These are phyloP conservation scores for Venturia pyrina DNA, from an alignment of 2,329 filamentous ascomycete genomes.

Conservation along the genomic window DNA sequence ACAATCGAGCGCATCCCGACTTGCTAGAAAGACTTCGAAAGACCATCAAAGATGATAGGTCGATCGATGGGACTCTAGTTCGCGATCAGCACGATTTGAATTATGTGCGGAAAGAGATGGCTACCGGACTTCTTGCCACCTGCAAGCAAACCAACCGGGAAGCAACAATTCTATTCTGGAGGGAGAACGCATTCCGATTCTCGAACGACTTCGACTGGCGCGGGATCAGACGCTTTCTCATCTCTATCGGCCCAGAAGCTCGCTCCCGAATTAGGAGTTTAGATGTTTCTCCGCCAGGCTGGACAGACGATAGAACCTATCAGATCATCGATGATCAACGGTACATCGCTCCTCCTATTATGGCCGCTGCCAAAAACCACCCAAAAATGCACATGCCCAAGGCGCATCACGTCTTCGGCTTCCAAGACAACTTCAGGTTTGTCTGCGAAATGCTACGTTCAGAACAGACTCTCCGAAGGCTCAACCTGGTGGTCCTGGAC, in stretches of 20 bases:
- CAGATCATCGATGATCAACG: background rate
- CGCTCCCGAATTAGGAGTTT: background rate
- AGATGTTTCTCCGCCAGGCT: background rate
- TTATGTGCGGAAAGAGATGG: slow-evolving; percentile 4
- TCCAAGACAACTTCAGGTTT: background rate
- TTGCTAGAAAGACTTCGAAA: background rate
- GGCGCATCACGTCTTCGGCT: background rate
- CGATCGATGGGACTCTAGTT: background rate
- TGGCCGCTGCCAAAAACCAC: background rate
- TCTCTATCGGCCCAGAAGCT: slow-evolving; percentile 5
- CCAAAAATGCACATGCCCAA: slow-evolving; percentile 1
- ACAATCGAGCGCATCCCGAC: background rate
- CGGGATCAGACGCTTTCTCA: background rate
- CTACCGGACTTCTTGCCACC: background rate
- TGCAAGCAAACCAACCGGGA: slow-evolving; percentile 2
- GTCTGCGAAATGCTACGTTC: background rate
- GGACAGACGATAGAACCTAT: background rate
- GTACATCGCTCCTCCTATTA: no score
- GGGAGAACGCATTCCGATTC: slow-evolving; percentile 5
- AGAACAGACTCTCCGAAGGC: background rate
- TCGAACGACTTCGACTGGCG: slow-evolving; percentile 6
- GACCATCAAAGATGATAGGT: background rate
- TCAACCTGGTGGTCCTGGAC: background rate
- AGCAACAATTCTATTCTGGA: slow-evolving; percentile 1
- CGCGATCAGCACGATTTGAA: slow-evolving; percentile 2